phyloP scores from a whole-genome alignment of 495 filamentous ascomycete species.

The Schizothecium vesticola region DNA sequence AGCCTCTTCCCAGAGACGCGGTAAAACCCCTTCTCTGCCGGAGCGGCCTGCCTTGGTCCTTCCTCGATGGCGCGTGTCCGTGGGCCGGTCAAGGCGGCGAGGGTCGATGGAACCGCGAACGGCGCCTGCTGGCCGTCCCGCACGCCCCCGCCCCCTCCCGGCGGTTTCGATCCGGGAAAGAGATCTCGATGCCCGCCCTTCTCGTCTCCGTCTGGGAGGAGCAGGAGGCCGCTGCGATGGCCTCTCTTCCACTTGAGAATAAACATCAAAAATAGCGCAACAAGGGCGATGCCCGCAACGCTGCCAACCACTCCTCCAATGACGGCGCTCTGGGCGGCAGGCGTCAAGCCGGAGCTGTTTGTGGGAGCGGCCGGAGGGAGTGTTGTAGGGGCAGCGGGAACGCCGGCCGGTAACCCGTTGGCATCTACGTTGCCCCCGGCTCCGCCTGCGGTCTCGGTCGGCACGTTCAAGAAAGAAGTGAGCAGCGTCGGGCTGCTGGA shows the following conservation, averaged over 20 bases:
- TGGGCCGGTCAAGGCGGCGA: conserved; percentile 41
- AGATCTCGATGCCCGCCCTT: conserved; percentile 9
- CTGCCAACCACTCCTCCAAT: conserved; percentile 64
- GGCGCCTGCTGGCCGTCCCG: conserved; percentile 45
- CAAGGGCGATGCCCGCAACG: conserved; percentile 55
- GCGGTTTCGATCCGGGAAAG: conserved; percentile 13
- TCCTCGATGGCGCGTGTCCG: conserved; percentile 44
- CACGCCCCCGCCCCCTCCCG: conserved; percentile 30
- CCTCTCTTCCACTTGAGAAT: conserved; percentile 53
- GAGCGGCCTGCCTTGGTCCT: conserved; percentile 36
- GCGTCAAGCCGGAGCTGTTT: conserved; percentile 21
- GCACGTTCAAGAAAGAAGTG: conserved; percentile 10
- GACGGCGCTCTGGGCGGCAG: conserved; percentile 35
- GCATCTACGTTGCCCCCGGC: conserved; percentile 3
- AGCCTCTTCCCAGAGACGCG: conserved; percentile 66
- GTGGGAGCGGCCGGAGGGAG: not conserved
- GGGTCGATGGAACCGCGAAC: conserved; percentile 52
- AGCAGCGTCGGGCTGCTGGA: conserved; percentile 12
- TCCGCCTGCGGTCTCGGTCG: conserved; percentile 12
- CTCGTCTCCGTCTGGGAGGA: conserved; percentile 27
- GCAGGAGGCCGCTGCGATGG: conserved; percentile 28
- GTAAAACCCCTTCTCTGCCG: conserved; percentile 43
- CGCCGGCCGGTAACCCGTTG: conserved; percentile 6
- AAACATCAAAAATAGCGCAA: conserved; percentile 51
- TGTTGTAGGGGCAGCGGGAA: conserved; percentile 2